phyloP scores from a whole-genome alignment of 371 early-diverging fungal species.

The Haplosporangium sp. region DNA sequence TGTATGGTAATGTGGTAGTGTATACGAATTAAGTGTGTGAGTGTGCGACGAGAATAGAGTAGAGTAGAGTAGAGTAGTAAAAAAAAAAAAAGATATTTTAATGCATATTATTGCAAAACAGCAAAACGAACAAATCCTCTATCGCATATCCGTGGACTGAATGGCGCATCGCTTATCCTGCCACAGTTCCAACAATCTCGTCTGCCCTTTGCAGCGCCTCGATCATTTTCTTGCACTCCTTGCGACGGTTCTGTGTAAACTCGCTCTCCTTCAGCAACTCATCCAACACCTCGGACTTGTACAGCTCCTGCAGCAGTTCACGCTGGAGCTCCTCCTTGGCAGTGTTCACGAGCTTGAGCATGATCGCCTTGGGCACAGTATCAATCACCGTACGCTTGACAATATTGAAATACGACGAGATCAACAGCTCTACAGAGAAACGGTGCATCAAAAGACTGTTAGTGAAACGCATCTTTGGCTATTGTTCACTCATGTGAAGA shows the following conservation, averaged over 20 bases:
- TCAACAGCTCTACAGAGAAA: slow-evolving; percentile 78
- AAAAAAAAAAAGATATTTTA: too few relatives aligned
- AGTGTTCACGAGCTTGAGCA: slow-evolving; percentile 94
- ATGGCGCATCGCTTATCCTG: background rate
- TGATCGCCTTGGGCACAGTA: slow-evolving; percentile 99
- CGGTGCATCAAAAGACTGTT: background rate
- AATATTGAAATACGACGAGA: slow-evolving; percentile 96
- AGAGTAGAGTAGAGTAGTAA: too few relatives aligned
- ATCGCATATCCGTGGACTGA: too few relatives aligned
- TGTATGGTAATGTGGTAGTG: too few relatives aligned
- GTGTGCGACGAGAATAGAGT: too few relatives aligned
- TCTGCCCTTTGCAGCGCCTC: slow-evolving; percentile 95
- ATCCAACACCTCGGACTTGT: slow-evolving; percentile 91
- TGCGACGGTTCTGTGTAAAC: slow-evolving; percentile 87
- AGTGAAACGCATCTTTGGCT: too few relatives aligned
- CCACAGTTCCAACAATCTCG: slow-evolving; percentile 78
- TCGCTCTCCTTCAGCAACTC: slow-evolving; percentile 97
- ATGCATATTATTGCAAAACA: too few relatives aligned
- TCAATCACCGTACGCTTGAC: slow-evolving; percentile 98
- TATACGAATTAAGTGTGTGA: too few relatives aligned
- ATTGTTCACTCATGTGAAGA: too few relatives aligned
- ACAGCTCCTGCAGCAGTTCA: slow-evolving; percentile 95
- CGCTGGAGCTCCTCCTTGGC: slow-evolving; percentile 96
- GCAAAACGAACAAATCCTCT: too few relatives aligned
- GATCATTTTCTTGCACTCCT: slow-evolving; percentile 98